phyloP scores from a whole-genome alignment of 306 rosid genomes.

The Inga leiocalycina region DNA sequence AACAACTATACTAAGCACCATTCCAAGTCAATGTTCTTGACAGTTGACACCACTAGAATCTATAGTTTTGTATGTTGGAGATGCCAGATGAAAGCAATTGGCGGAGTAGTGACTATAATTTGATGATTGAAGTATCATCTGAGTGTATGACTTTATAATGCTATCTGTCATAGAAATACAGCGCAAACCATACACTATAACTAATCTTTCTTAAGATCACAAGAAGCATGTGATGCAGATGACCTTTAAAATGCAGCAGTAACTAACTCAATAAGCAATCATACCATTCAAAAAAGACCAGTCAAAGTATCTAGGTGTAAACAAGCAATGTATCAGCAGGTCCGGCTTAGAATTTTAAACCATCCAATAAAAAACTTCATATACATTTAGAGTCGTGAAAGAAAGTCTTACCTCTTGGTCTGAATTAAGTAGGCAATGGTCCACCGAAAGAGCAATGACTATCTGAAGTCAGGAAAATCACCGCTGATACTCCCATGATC shows the following conservation, averaged over 20 bases:
- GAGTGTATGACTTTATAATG: background rate
- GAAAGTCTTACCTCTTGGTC: slow-evolving; percentile 27
- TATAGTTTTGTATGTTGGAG: background rate
- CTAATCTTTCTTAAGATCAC: background rate
- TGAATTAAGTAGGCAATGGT: slow-evolving; percentile 61
- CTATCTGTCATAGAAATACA: background rate
- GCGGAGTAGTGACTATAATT: background rate
- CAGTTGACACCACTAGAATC: background rate
- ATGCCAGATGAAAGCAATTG: background rate
- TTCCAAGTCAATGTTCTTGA: background rate
- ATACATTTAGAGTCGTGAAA: slow-evolving; percentile 14
- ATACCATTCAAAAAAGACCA: background rate
- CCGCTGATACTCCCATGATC: slow-evolving; percentile 44
- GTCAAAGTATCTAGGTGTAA: background rate
- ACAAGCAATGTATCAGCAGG: background rate
- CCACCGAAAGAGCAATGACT: slow-evolving; percentile 23
- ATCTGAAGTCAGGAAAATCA: slow-evolving; percentile 45
- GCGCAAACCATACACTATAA: background rate
- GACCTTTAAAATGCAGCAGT: background rate
- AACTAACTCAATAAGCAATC: background rate
- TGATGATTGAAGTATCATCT: background rate
- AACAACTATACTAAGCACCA: background rate
- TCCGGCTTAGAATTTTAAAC: background rate
- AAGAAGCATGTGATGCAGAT: background rate
- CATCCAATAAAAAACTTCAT: background rate